Evolutionary conservation across 441 rosid species (phyloP), one percentile per base, ranked within the genome.

Genomic region (Monsonia emarginata): DNA sequence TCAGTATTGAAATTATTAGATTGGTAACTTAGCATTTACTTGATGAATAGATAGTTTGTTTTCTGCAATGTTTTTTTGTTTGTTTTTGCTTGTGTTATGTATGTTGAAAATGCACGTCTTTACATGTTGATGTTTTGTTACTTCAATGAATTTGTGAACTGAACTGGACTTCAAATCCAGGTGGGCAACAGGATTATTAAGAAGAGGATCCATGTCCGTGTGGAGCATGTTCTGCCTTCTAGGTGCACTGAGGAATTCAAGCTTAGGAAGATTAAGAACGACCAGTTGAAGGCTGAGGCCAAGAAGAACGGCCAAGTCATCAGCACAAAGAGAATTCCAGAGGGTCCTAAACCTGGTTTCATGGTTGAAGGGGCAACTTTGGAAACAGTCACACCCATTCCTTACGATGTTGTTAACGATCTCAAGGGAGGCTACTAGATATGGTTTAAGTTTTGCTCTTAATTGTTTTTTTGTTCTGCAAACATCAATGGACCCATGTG

Each of bases 161-260:
- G 16, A 16, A 27, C 27, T 44, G 18, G n/a, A 46, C 5, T 64
- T 13, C 19, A 5, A 1, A 2, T 56, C 16, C 81, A 92, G 98
- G 96, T 92, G 4, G 84, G 97, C 0, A 83, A 85, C 74, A 83
- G 89, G 66, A 88, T 92, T 28, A 84, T 92, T 22, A 85, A 76
- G 84, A 92, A 92, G 83, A 86, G 98, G 79, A 78, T 92, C 10
- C 98, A 92, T 58, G 97, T 92, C 5, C 82, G 98, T 0, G 79
- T 92, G 9, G 97, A 92, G 77, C 98, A 92, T 56, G 83, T 90
- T 65, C 90, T 82, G 65, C 94, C 88, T 2, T 92, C 98, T 1
- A 84, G 97, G 61, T 92, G 98, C 58, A 70, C 83, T 0, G 98
- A 92, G 75, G 98, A 92, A 25, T 78, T 92, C 74, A 74, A 72